phyloP scores from a whole-genome alignment of 805 yeast species.

The Wickerhamiella spandovensis region DNA sequence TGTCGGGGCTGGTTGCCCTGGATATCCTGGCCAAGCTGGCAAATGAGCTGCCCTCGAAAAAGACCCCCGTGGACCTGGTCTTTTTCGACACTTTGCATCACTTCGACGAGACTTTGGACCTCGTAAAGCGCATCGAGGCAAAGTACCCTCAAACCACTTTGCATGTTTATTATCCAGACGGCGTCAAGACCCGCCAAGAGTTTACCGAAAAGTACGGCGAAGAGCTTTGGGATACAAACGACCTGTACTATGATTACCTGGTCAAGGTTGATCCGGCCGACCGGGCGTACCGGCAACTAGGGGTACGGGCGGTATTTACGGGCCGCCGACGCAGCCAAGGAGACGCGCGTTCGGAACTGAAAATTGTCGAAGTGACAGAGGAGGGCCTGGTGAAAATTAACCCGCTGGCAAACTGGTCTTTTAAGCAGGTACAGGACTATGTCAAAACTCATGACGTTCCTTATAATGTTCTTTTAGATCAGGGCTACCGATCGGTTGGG shows the following conservation, averaged over 20 bases:
- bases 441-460: conserved; percentile 64
- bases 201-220: conserved; percentile 61
- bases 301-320: conserved; percentile 75
- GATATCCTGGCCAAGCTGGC: conserved; percentile 59
- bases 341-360: conserved; percentile 58
- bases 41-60: conserved; percentile 14
- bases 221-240: conserved; percentile 71
- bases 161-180: conserved; percentile 56
- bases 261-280: conserved; percentile 90
- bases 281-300: conserved; percentile 62
- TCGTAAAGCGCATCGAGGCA: conserved; percentile 44
- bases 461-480: conserved; percentile 67
- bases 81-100: conserved; percentile 87
- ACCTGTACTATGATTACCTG: conserved; percentile 64
- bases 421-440: conserved; percentile 55
- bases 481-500: conserved; percentile 84
- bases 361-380: conserved; percentile 55
- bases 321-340: conserved; percentile 90
- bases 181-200: conserved; percentile 41
- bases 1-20: conserved; percentile 78
- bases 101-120: conserved; percentile 81
- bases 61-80: conserved; percentile 51
- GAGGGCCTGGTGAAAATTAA: conserved; percentile 73
- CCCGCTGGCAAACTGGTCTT: conserved; percentile 77
- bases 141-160: conserved; percentile 44